A percentile compares a stretch with the other conserved stretches of the same genome.
These are phyloP conservation scores for Populus tomentosa DNA, from an alignment of 441 rosid genomes.

Conservation along the genomic window DNA sequence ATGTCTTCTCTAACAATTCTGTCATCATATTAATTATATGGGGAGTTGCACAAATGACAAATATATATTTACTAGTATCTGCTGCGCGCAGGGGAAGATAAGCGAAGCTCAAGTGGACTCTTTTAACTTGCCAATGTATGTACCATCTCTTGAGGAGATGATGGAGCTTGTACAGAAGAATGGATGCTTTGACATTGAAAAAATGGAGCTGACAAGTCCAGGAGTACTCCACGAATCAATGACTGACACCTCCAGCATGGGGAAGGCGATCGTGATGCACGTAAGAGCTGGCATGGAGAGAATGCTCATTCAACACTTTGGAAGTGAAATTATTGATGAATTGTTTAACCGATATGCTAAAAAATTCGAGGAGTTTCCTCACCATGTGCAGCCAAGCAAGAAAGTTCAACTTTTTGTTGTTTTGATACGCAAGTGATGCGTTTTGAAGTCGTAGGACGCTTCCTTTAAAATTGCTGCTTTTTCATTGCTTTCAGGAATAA, in stretches of 20 bases:
- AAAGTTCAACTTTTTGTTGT: constrained; percentile 24
- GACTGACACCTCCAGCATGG: not conserved
- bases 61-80: too few species aligned
- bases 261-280: constrained; percentile 25
- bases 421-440: constrained; percentile 20
- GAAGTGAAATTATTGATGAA: constrained; percentile 25
- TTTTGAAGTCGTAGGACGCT: not conserved
- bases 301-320: constrained; percentile 34
- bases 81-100: constrained; percentile 29
- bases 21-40: too few species aligned
- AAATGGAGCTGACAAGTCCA: constrained; percentile 35
- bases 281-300: constrained; percentile 48
- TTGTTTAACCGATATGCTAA: constrained; percentile 26
- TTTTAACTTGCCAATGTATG: constrained; percentile 47
- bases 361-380: constrained; percentile 24
- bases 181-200: constrained; percentile 35
- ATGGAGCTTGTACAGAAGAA: constrained; percentile 27
- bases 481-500: too few species aligned
- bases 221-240: not conserved
- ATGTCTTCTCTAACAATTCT: too few species aligned
- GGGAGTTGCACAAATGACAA: too few species aligned
- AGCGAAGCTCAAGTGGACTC: constrained; percentile 35
- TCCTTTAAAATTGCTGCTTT: too few species aligned
- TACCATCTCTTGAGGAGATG: constrained; percentile 39
- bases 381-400: constrained; percentile 28